phyloP scores from a whole-genome alignment of 306 rosid genomes.

The Ziziphus jujuba region DNA sequence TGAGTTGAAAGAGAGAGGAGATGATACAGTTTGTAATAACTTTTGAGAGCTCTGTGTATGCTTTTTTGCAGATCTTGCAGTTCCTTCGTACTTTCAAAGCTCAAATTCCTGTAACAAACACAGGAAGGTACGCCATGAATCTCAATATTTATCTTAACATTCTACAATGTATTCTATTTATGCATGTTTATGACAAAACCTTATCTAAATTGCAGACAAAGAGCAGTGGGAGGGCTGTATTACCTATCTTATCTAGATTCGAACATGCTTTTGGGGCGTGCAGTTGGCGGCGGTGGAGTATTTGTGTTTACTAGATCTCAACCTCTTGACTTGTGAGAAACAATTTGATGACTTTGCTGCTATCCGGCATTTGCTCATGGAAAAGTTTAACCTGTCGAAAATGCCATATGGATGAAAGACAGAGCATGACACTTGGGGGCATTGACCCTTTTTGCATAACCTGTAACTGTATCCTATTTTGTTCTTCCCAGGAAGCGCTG shows the following conservation, averaged over 20 bases:
- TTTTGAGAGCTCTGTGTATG: slow-evolving; percentile 6
- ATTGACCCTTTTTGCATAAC: no score
- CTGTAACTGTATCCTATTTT: background rate
- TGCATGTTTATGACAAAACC: background rate
- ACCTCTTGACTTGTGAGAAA: slow-evolving; percentile 44
- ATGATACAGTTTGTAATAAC: background rate
- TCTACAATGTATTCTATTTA: background rate
- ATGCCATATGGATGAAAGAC: background rate
- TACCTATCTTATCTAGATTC: slow-evolving; percentile 84
- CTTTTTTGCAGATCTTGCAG: slow-evolving; percentile 66
- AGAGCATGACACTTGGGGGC: background rate
- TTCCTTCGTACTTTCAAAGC: slow-evolving; percentile 71
- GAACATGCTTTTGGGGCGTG: slow-evolving; percentile 91
- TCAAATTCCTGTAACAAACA: slow-evolving; percentile 66
- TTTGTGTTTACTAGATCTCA: slow-evolving; percentile 87
- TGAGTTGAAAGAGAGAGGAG: background rate
- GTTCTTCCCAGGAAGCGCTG: background rate
- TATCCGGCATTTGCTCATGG: slow-evolving; percentile 2
- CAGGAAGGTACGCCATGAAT: slow-evolving; percentile 57
- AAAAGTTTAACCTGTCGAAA: background rate
- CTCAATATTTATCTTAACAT: background rate
- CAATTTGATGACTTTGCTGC: background rate
- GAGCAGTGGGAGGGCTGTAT: slow-evolving; percentile 79
- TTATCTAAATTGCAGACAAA: slow-evolving; percentile 37
- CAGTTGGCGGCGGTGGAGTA: slow-evolving; percentile 92